These are phyloP conservation scores for Cryptosporidium baileyi DNA, from an alignment of 169 alveolate species.

Conservation along the genomic window DNA sequence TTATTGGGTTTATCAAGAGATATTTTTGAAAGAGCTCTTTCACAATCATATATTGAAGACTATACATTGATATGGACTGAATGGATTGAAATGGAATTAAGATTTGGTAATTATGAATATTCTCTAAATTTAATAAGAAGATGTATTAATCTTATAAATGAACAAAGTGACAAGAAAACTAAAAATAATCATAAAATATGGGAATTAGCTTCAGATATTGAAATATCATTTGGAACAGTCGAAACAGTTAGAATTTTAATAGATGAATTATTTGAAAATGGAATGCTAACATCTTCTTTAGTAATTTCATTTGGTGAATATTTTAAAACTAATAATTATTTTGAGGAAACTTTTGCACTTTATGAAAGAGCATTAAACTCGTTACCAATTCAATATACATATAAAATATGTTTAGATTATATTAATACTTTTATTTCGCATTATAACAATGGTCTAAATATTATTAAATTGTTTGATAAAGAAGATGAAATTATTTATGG, in stretches of 20 bases:
- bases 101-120: slow-evolving; percentile 44
- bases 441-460: background rate
- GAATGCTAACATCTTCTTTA: slow-evolving; percentile 14
- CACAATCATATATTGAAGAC: slow-evolving; percentile 18
- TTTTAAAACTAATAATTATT: background rate
- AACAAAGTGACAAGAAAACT: slow-evolving; percentile 20
- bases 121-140: slow-evolving; percentile 20
- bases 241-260: slow-evolving; percentile 18
- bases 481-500: background rate
- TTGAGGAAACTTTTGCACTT: slow-evolving; percentile 42
- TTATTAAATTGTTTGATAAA: slow-evolving; percentile 19
- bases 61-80: slow-evolving; percentile 62
- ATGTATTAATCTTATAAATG: slow-evolving; percentile 16
- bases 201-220: slow-evolving; percentile 54
- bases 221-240: slow-evolving; percentile 34
- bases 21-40: slow-evolving; percentile 17
- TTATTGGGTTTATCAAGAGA: slow-evolving; percentile 44
- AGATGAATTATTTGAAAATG: slow-evolving; percentile 44
- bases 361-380: slow-evolving; percentile 45
- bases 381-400: slow-evolving; percentile 2
- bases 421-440: slow-evolving; percentile 31
- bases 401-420: slow-evolving; percentile 1
- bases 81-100: slow-evolving; percentile 67
- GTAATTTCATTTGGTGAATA: slow-evolving; percentile 11
- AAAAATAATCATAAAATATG: background rate